These are phyloP conservation scores for Marasmius sp. DNA, from an alignment of 1,284 basidiomycete species.

Conservation along the genomic window DNA sequence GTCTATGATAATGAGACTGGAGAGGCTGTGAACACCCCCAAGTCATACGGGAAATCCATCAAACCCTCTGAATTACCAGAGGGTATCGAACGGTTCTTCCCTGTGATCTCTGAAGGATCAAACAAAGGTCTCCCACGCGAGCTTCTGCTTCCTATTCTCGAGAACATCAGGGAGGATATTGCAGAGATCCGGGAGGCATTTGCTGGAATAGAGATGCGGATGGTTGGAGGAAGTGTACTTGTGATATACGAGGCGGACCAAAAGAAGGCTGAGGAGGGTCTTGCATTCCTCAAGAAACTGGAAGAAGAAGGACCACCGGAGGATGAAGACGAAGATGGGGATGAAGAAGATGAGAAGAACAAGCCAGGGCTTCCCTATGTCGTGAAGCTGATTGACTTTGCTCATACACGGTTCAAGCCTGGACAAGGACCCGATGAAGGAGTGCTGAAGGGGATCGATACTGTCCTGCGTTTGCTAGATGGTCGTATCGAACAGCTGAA, in stretches of 20 bases:
- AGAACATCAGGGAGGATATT: slow-evolving; percentile 55
- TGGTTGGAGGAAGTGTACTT: slow-evolving; percentile 82
- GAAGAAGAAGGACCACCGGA: slow-evolving; percentile 24
- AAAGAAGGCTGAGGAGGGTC: slow-evolving; percentile 40
- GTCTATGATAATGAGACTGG: slow-evolving; percentile 68
- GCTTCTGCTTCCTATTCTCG: slow-evolving; percentile 61
- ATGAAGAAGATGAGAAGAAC: slow-evolving; percentile 32
- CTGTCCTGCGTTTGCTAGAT: slow-evolving; percentile 58
- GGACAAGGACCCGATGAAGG: slow-evolving; percentile 82
- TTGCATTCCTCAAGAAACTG: slow-evolving; percentile 25
- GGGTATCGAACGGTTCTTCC: slow-evolving; percentile 81
- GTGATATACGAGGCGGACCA: slow-evolving; percentile 81
- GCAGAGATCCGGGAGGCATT: slow-evolving; percentile 58
- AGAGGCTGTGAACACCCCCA: slow-evolving; percentile 63
- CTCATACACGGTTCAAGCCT: slow-evolving; percentile 73
- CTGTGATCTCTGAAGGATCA: slow-evolving; percentile 36
- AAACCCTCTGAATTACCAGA: slow-evolving; percentile 65
- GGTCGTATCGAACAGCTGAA: slow-evolving; percentile 43
- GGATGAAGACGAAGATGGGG: slow-evolving; percentile 30
- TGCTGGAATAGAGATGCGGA: slow-evolving; percentile 64
- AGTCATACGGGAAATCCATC: slow-evolving; percentile 81
- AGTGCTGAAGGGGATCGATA: slow-evolving; percentile 72
- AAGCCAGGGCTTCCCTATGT: slow-evolving; percentile 52
- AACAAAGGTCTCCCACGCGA: slow-evolving; percentile 51
- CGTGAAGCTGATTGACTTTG: slow-evolving; percentile 91